Conservation (phyloP, 345 rosid genomes). For the Salix viminalis region DNA sequence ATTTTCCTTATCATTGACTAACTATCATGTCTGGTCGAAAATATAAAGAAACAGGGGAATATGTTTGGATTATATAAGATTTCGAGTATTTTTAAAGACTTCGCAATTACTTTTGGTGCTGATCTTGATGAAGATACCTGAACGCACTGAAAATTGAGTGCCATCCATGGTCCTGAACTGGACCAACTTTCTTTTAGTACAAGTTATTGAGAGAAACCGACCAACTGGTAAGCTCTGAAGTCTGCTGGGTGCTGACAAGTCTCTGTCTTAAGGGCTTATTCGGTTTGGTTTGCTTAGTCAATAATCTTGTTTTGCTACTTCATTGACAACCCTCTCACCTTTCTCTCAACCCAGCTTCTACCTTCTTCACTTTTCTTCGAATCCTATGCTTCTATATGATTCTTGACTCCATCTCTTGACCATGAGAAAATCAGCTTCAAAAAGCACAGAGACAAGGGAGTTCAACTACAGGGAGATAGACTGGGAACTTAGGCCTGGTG, state of each 20-base stretch:
- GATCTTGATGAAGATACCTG: background rate
- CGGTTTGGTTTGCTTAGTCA: constrained; percentile 26
- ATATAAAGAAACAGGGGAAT: background rate
- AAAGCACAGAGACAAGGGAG: constrained; percentile 14
- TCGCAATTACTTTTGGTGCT: background rate
- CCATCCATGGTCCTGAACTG: background rate
- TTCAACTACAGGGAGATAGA: constrained; percentile 29
- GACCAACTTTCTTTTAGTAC: background rate
- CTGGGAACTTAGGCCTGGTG: constrained; percentile 53
- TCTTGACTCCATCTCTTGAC: constrained; percentile 6
- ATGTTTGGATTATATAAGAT: background rate
- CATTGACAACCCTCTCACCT: constrained; percentile 6
- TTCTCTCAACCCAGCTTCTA: constrained; percentile 20
- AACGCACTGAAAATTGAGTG: background rate
- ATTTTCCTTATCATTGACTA: no score
- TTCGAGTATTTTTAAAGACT: background rate
- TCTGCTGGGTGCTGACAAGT: constrained; percentile 9
- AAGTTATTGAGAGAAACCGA: background rate
- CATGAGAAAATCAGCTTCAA: constrained; percentile 32
- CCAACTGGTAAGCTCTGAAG: background rate
- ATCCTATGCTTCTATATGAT: background rate
- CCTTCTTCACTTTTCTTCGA: constrained; percentile 1
- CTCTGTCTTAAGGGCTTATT: background rate
- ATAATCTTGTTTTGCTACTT: background rate
- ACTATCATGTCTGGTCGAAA: background rate